phyloP scores from a whole-genome alignment of 768 basidiomycete genomes.

The Lactarius sp. region DNA sequence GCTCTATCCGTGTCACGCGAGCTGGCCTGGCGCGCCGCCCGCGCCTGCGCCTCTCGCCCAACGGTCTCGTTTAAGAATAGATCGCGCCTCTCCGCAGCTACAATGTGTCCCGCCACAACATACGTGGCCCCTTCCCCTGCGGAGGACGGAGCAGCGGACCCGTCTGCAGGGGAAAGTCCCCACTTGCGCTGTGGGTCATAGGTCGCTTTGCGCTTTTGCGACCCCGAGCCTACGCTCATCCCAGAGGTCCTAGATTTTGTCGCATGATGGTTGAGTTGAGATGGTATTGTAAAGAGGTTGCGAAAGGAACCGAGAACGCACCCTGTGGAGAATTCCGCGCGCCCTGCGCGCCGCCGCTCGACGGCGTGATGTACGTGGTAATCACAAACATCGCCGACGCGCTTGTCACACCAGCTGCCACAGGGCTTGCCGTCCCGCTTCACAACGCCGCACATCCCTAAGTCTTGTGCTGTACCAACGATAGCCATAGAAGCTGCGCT shows the following conservation, averaged over 20 bases:
- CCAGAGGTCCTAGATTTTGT: slow-evolving; percentile 58
- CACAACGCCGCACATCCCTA: slow-evolving; percentile 76
- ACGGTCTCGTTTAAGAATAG: slow-evolving; percentile 64
- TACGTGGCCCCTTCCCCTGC: slow-evolving; percentile 56
- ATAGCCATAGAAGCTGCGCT: slow-evolving; percentile 75
- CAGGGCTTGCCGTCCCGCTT: slow-evolving; percentile 80
- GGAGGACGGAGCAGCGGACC: slow-evolving; percentile 20
- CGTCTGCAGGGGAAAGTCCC: slow-evolving; percentile 61
- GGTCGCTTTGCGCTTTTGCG: slow-evolving; percentile 37
- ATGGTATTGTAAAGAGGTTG: neutral
- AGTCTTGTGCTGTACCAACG: slow-evolving; percentile 80
- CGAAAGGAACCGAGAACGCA: slow-evolving; percentile 36
- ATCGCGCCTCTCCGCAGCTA: slow-evolving; percentile 44
- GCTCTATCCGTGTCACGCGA: slow-evolving; percentile 56
- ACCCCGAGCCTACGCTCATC: slow-evolving; percentile 39
- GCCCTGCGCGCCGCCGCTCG: slow-evolving; percentile 60
- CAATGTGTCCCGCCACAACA: slow-evolving; percentile 73
- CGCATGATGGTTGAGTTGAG: neutral
- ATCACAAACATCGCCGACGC: slow-evolving; percentile 83
- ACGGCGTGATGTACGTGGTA: slow-evolving; percentile 86
- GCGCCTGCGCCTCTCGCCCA: slow-evolving; percentile 77
- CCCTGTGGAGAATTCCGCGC: slow-evolving; percentile 86
- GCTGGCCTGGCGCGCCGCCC: slow-evolving; percentile 56
- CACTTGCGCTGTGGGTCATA: slow-evolving; percentile 71
- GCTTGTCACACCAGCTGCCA: slow-evolving; percentile 87